A percentile compares a stretch with the other conserved stretches of the same genome.
phyloP scores from a whole-genome alignment of 176 grass and related monocot genomes.

The Bromus sterilis region DNA sequence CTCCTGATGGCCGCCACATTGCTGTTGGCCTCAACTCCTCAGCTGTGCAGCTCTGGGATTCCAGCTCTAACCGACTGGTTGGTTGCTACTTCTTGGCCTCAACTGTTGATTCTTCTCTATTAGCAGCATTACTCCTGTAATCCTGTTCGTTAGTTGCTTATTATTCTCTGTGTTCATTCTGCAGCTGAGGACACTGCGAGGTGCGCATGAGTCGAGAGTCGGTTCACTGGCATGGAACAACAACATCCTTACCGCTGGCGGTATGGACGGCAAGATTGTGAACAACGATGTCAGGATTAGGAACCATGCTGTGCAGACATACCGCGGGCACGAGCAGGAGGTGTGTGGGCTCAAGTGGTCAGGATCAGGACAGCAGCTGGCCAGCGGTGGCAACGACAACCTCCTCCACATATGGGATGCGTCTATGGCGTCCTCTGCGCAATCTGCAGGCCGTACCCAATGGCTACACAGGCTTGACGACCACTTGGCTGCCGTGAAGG shows the following conservation, averaged over 20 bases:
- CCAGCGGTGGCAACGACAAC: conserved; percentile 64
- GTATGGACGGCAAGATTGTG: conserved; percentile 48
- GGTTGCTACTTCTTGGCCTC: conserved; percentile 18
- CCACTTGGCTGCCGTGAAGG: conserved; percentile 47
- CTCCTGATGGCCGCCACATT: conserved; percentile 46
- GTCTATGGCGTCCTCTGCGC: conserved; percentile 41
- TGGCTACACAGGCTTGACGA: conserved; percentile 43
- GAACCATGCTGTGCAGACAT: conserved; percentile 42
- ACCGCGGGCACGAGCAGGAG: conserved; percentile 39
- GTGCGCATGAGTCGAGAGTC: conserved; percentile 35
- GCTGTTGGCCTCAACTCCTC: conserved; percentile 55
- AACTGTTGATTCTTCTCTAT: not conserved
- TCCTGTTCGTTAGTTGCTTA: conserved; percentile 3
- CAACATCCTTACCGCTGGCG: conserved; percentile 39
- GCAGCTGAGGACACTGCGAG: conserved; percentile 55
- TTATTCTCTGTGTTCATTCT: not conserved
- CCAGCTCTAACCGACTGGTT: conserved; percentile 35
- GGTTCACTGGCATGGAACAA: conserved; percentile 55
- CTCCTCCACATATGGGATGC: conserved; percentile 57
- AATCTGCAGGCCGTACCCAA: conserved; percentile 25
- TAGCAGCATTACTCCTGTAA: not conserved
- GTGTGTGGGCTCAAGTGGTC: conserved; percentile 57
- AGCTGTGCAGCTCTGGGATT: conserved; percentile 53
- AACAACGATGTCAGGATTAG: conserved; percentile 58
- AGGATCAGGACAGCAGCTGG: conserved; percentile 42